Evolutionary conservation across 1,284 basidiomycete genomes (phyloP), one percentile per base, ranked within the genome.

Genomic region (Heliocybe sulcata): DNA sequence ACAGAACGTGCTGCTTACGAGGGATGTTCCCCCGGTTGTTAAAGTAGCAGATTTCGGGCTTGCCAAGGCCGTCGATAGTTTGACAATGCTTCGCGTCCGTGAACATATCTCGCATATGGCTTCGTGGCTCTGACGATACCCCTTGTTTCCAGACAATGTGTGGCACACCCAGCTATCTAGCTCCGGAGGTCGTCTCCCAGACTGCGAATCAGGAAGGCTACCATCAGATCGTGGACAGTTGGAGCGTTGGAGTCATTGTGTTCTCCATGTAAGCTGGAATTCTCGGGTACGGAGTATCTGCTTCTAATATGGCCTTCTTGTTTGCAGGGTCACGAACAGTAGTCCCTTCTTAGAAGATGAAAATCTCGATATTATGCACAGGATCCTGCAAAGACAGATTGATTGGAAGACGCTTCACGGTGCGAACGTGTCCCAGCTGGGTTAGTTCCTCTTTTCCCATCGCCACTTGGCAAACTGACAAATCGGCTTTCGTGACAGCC

Each of bases 31-130:
- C 0, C 87, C 88, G 0, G 66, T 73, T 2, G 81, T 89, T 59
- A 93, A 94, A 65, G 85, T 97, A 25, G 94, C 94, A 1, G 94
- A 96, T 68, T 97, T 96, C 66, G 94, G 94, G 3, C 79, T 97
- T 12, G 94, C 94, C 0, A 97, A 97, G 67, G 84, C 87, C 55
- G 84, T 92, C 45, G 87, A 90, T 60, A 83, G 80, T 59, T 64
- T 82, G 60, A 91, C 87, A 0, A 85, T 85, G 77, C 70, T 90
- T 14, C 77, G 77, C 58, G 87, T 87, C 59, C 10, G 79, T 71
- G 6, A 16, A 20, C 20, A 56, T 35, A 35, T 31, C 20, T 52
- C 27, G 12, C 8, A 20, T 51, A 48, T 38, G 1, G 12, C 20
- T 26, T n/a, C 47, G 12, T 26, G 11, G 20, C 20, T 25, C 10